Percentiles rank a stretch among this genome's conserved stretches.
Conservation (phyloP, 2,329 filamentous ascomycete species). For the Raffaelea albimanens region DNA sequence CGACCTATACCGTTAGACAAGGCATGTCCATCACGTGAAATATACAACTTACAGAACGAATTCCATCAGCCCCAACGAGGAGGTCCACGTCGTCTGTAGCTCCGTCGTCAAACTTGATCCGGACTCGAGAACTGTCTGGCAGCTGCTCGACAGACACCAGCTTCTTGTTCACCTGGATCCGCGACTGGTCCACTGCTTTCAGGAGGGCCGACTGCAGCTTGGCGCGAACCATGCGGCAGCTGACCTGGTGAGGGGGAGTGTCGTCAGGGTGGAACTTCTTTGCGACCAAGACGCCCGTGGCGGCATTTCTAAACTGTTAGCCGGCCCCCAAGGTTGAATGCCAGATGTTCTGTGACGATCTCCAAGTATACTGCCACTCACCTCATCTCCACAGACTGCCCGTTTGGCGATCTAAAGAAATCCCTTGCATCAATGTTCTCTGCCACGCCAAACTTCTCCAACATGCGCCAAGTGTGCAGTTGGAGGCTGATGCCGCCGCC, state of each 20-base stretch:
- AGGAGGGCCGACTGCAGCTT: slow-evolving; percentile 39
- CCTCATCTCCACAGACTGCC: slow-evolving; percentile 18
- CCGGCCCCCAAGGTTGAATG: too few species aligned
- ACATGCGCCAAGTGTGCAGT: slow-evolving; percentile 24
- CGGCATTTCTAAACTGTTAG: slow-evolving; percentile 14
- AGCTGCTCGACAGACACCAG: slow-evolving; percentile 23
- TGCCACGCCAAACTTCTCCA: slow-evolving; percentile 22
- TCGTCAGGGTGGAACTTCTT: slow-evolving; percentile 14
- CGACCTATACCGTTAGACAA: background rate
- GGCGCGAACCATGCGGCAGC: slow-evolving; percentile 22
- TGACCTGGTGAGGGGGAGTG: slow-evolving; percentile 16
- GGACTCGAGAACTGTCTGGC: slow-evolving; percentile 24
- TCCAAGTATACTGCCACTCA: too few species aligned
- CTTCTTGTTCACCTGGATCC: slow-evolving; percentile 34
- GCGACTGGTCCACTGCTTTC: slow-evolving; percentile 30
- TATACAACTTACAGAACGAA: slow-evolving; percentile 25
- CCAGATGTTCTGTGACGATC: too few species aligned
- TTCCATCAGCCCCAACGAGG: slow-evolving; percentile 42
- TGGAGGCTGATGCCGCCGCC: slow-evolving; percentile 27
- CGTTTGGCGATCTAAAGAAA: slow-evolving; percentile 18
- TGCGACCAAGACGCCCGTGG: slow-evolving; percentile 20
- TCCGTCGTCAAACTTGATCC: slow-evolving; percentile 36
- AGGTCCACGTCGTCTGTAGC: slow-evolving; percentile 29
- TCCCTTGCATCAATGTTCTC: slow-evolving; percentile 21
- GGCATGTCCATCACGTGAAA: too few species aligned